phyloP scores from a whole-genome alignment of 2,329 filamentous ascomycete genomes.

The Sporothrix brunneoviolacea region DNA sequence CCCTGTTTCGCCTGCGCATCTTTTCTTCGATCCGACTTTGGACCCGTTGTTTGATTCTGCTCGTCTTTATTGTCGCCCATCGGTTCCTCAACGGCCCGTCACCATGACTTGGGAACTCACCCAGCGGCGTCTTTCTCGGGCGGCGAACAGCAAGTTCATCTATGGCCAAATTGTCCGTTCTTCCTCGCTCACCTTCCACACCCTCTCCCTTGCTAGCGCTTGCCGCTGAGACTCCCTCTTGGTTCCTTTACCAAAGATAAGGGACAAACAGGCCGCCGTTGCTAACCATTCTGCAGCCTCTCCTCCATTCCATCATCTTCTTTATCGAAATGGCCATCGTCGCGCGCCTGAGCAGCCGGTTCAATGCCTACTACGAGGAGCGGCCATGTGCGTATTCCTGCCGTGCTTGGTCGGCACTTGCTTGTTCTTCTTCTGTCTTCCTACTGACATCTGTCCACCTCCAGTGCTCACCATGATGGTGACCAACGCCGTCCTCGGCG shows the following conservation, averaged over 20 bases:
- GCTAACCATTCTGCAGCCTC: too few relatives aligned
- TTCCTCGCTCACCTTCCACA: not conserved
- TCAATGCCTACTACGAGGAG: constrained; percentile 90
- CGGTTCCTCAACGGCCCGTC: too few relatives aligned
- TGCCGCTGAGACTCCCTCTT: too few relatives aligned
- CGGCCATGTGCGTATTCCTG: constrained; percentile 60
- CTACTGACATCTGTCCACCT: constrained; percentile 2
- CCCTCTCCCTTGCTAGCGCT: constrained; percentile 8
- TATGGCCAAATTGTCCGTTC: constrained; percentile 64
- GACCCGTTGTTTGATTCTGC: too few relatives aligned
- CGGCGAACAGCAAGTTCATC: constrained; percentile 65
- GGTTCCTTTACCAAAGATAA: too few relatives aligned
- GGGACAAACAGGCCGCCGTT: too few relatives aligned
- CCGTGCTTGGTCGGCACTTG: not conserved
- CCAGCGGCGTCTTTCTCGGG: constrained; percentile 55
- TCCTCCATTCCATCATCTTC: constrained; percentile 79
- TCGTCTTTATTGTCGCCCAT: too few relatives aligned
- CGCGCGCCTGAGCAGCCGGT: constrained; percentile 74
- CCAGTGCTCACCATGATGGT: constrained; percentile 96
- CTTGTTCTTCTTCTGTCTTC: not conserved
- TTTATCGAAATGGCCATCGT: constrained; percentile 83
- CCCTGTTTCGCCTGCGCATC: too few relatives aligned
- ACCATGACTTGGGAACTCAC: constrained; percentile 54
- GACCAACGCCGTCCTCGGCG: constrained; percentile 91
- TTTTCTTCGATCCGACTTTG: too few relatives aligned